Percentiles rank a stretch among this genome's conserved stretches.
These are phyloP conservation scores for Cladosporium sp. DNA, from an alignment of 2,329 filamentous ascomycete genomes.

Conservation along the genomic window DNA sequence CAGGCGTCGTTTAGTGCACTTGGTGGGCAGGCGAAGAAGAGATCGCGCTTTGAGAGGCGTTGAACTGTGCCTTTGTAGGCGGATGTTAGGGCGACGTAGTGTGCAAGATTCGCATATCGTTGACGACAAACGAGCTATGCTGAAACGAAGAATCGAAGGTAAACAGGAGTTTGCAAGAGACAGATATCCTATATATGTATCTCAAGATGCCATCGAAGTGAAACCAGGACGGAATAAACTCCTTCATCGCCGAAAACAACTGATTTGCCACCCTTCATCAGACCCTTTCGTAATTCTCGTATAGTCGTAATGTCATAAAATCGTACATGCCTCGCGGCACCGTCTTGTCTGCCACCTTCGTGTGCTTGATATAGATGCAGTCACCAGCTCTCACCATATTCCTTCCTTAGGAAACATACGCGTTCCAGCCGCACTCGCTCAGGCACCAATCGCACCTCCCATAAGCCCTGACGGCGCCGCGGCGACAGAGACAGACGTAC, in stretches of 20 bases:
- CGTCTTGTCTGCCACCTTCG: constrained; percentile 14
- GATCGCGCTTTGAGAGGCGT: not conserved
- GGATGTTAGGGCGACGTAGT: not conserved
- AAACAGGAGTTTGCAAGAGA: not conserved
- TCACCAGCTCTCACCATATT: not conserved
- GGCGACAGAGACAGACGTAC: constrained; percentile 35
- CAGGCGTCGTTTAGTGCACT: constrained; percentile 21
- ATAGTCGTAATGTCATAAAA: constrained; percentile 18
- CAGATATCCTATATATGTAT: not conserved
- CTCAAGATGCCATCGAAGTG: not conserved
- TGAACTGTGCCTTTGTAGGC: not conserved
- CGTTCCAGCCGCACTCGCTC: constrained; percentile 42
- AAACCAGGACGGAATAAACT: not conserved
- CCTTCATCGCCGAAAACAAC: not conserved
- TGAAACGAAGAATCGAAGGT: not conserved
- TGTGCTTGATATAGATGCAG: constrained; percentile 5
- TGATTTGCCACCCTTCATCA: not conserved
- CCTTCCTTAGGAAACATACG: constrained; percentile 7
- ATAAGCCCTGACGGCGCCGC: constrained; percentile 41
- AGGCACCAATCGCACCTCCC: constrained; percentile 46
- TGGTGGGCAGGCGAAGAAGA: constrained; percentile 1
- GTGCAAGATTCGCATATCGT: not conserved
- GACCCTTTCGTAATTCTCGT: not conserved
- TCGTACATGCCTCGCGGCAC: constrained; percentile 32
- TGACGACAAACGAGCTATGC: not conserved